Evolutionary conservation across 331 rosid species (phyloP), one percentile per base, ranked within the genome.

Genomic region (Prunus yedoensis): DNA sequence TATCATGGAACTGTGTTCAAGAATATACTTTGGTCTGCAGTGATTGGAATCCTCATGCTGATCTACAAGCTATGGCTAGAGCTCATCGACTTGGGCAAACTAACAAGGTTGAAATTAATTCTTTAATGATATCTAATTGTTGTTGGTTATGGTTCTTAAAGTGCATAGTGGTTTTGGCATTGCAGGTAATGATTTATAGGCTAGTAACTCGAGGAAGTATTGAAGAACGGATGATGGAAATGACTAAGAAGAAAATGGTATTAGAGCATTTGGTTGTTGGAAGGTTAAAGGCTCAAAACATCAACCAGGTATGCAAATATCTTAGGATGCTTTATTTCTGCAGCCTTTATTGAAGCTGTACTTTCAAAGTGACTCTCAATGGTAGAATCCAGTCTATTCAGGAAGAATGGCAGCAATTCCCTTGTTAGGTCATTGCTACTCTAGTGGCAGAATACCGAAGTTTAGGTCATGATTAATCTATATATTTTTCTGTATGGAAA

Each of bases 11-110:
- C 47, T 28, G 11, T 23, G 25, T 73, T 71, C 69, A 59, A 77
- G 74, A 75, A 77, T 66, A 8, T 63, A 32, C 38, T 76, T 82
- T 46, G 60, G 79, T 83, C 25, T 81, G 67, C 76, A 95, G 99
- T 88, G 99, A 95, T 79, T 95, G 99, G 99, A 95, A 95, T 87
- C 99, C 99, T 82, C 99, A 95, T 87, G 99, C 99, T 56, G 99
- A 95, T 87, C 86, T 95, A 80, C 99, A 95, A 83, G 99, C 99
- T 85, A 95, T 95, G 99, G 99, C 99, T 85, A 89, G 99, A 86
- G 99, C 99, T 83, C 99, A 95, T 79, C 93, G 99, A 27, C 97
- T 95, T 76, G 99, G 99, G 77, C 99, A 95, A 70, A 95, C 99
- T 57, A 95, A 92, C 78, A 95, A 95, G 97, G 99, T 95, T 84